Evolutionary conservation across 2,329 filamentous ascomycete genomes (phyloP).

Genomic region (Aureobasidium sp.): DNA sequence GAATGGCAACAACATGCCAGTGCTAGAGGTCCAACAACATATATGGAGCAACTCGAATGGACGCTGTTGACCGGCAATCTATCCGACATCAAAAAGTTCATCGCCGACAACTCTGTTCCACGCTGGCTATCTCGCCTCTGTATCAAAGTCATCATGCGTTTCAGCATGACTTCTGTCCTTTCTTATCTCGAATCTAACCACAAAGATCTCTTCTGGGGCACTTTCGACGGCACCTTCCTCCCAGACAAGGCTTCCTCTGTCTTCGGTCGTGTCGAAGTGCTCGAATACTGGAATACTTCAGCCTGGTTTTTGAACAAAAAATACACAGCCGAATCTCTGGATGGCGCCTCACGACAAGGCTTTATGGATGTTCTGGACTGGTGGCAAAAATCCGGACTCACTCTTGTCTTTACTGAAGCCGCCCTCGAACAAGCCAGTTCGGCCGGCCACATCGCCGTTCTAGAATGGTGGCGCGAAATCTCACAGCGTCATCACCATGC

Average conservation of each 20-base stretch:
- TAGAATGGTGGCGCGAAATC: slow-evolving; percentile 82
- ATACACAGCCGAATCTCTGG: slow-evolving; percentile 75
- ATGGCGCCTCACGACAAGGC: slow-evolving; percentile 77
- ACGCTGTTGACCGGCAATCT: slow-evolving; percentile 67
- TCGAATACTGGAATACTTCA: slow-evolving; percentile 86
- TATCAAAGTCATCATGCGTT: slow-evolving; percentile 85
- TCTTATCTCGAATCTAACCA: slow-evolving; percentile 59
- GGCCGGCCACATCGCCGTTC: slow-evolving; percentile 70
- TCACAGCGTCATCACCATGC: slow-evolving; percentile 19
- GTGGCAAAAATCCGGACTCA: slow-evolving; percentile 78
- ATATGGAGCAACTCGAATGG: slow-evolving; percentile 75
- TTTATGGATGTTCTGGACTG: slow-evolving; percentile 81
- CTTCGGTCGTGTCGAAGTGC: slow-evolving; percentile 73
- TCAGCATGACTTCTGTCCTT: slow-evolving; percentile 72
- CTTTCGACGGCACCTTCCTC: slow-evolving; percentile 71
- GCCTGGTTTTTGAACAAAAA: slow-evolving; percentile 77
- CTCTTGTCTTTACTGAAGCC: slow-evolving; percentile 75
- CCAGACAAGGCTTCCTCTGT: slow-evolving; percentile 82
- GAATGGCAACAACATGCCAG: slow-evolving; percentile 61
- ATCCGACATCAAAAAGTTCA: slow-evolving; percentile 61
- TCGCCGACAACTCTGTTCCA: slow-evolving; percentile 59
- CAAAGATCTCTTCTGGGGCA: slow-evolving; percentile 73
- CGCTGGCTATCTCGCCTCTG: slow-evolving; percentile 71
- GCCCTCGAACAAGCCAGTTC: slow-evolving; percentile 82
- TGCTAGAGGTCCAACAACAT: slow-evolving; percentile 58